Evolutionary conservation across 139 green algal species (phyloP).

Genomic region (Coelastrella sp.): DNA sequence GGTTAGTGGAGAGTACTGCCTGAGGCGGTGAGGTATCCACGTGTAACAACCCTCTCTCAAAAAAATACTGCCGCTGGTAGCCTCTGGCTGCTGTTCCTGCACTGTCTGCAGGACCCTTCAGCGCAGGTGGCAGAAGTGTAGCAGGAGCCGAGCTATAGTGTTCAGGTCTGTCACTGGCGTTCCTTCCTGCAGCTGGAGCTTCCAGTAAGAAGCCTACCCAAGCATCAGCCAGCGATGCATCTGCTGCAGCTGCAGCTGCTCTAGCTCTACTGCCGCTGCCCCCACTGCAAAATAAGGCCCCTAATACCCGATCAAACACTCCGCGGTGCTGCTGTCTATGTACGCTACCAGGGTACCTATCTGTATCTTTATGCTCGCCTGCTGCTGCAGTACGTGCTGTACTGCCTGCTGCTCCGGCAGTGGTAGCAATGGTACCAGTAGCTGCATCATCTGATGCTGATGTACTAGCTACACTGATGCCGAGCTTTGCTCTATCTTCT

Average conservation of each 20-base stretch:
- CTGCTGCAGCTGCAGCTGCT: neutral
- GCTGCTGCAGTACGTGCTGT: neutral
- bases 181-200: neutral
- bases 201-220: slow-evolving; percentile 40
- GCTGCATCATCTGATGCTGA: neutral
- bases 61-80: neutral
- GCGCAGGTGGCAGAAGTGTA: neutral
- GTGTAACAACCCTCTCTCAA: too few relatives aligned
- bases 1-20: too few relatives aligned
- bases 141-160: slow-evolving; percentile 11
- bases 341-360: neutral
- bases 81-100: neutral
- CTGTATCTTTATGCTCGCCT: neutral
- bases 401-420: neutral
- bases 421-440: neutral
- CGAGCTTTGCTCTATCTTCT: slow-evolving; percentile 32
- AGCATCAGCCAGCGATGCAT: slow-evolving; percentile 19
- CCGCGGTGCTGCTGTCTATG: neutral
- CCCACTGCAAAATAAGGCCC: slow-evolving; percentile 33
- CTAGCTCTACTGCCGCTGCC: neutral
- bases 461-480: neutral
- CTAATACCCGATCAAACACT: slow-evolving; percentile 39
- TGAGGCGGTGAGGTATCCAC: too few relatives aligned
- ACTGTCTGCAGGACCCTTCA: neutral
- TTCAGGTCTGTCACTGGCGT: neutral